These are phyloP conservation scores for Paramecium bursaria DNA, from an alignment of 73 alveolate genomes.

Conservation along the genomic window DNA sequence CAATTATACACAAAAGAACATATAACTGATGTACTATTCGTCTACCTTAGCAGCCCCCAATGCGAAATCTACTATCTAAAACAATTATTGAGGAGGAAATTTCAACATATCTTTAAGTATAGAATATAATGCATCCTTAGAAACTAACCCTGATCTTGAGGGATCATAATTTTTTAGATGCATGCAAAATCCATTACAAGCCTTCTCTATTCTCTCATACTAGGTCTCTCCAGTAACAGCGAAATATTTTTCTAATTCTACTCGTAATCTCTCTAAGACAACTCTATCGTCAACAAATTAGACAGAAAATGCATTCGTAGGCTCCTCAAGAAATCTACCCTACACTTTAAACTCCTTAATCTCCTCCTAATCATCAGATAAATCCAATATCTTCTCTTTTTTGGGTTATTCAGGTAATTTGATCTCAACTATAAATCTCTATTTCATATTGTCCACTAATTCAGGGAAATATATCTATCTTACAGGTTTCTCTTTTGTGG, in stretches of 20 bases:
- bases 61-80: slow-evolving; percentile 35
- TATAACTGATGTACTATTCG: slow-evolving; percentile 19
- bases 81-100: not conserved
- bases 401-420: slow-evolving; percentile 9
- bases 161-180: not conserved
- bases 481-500: slow-evolving; percentile 1
- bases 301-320: slow-evolving; percentile 12
- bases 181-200: not conserved
- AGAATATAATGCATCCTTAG: not conserved
- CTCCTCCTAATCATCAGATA: not conserved
- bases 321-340: slow-evolving; percentile 24
- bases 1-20: slow-evolving; percentile 36
- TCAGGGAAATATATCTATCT: slow-evolving; percentile 37
- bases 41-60: slow-evolving; percentile 48
- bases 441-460: not conserved
- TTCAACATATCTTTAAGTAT: slow-evolving; percentile 1
- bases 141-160: not conserved
- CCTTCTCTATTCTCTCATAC: slow-evolving; percentile 1
- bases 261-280: slow-evolving; percentile 17
- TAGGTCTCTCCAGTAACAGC: not conserved
- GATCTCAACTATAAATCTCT: slow-evolving; percentile 6
- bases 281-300: slow-evolving; percentile 36
- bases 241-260: not conserved
- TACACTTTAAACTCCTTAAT: not conserved
- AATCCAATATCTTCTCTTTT: not conserved